These are phyloP conservation scores for Aaosphaeria pasadenensis DNA, from an alignment of 2,329 filamentous ascomycete species.

Conservation along the genomic window DNA sequence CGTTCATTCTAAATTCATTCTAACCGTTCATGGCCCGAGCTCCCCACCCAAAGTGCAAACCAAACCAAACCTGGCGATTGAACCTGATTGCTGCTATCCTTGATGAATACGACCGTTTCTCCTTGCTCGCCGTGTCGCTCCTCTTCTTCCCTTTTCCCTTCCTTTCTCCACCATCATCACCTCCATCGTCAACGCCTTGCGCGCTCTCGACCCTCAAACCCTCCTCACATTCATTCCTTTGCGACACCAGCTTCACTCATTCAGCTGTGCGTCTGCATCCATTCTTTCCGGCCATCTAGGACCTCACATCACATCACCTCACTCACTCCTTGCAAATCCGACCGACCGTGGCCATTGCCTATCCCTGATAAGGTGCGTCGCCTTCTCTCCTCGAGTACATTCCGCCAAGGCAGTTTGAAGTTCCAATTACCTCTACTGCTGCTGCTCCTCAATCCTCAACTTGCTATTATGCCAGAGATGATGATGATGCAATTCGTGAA, in stretches of 20 bases:
- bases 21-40: neutral
- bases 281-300: conserved; percentile 27
- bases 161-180: conserved; percentile 5
- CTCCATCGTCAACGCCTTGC: conserved; percentile 31
- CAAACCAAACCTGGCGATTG: too few species aligned
- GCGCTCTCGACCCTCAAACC: conserved; percentile 7
- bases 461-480: neutral
- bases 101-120: neutral
- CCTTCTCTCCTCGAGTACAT: conserved; percentile 10
- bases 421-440: neutral
- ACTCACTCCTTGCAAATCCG: too few species aligned
- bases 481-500: too few species aligned
- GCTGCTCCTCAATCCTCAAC: neutral
- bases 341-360: too few species aligned
- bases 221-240: conserved; percentile 22
- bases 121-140: neutral
- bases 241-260: conserved; percentile 61
- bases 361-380: conserved; percentile 22
- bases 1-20: conserved; percentile 5
- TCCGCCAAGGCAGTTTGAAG: conserved; percentile 15
- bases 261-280: conserved; percentile 55
- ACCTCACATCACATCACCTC: too few species aligned
- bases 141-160: conserved; percentile 15
- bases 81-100: too few species aligned
- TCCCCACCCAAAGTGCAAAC: neutral